These are phyloP conservation scores for Trichoderma guizhouense DNA, from an alignment of 2,329 filamentous ascomycete species.

Conservation along the genomic window DNA sequence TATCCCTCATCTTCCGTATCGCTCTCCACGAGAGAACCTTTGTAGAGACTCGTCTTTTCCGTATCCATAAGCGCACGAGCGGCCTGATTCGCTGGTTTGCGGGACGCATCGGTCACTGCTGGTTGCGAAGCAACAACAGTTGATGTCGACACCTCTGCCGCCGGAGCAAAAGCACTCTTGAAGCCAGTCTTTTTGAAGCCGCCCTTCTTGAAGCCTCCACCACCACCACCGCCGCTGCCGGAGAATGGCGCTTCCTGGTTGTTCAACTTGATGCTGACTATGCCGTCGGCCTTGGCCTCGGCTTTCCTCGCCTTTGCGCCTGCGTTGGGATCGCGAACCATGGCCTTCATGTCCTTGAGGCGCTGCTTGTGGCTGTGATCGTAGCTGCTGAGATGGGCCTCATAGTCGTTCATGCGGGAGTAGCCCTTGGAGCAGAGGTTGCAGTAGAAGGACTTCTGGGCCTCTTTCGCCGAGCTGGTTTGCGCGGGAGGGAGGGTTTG, in stretches of 20 bases:
- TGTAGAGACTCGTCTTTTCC: constrained; percentile 31
- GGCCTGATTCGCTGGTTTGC: constrained; percentile 19
- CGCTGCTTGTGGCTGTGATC: constrained; percentile 94
- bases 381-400: constrained; percentile 89
- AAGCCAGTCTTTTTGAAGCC: constrained; percentile 84
- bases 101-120: neutral
- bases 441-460: constrained; percentile 78
- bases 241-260: constrained; percentile 30
- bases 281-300: constrained; percentile 66
- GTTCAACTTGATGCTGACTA: constrained; percentile 65
- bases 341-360: constrained; percentile 82
- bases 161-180: constrained; percentile 68
- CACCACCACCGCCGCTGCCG: constrained; percentile 52
- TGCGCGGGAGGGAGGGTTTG: constrained; percentile 58
- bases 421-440: constrained; percentile 92
- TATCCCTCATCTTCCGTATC: constrained; percentile 70
- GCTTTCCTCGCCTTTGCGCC: constrained; percentile 63
- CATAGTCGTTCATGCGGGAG: constrained; percentile 91
- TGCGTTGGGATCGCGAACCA: constrained; percentile 68
- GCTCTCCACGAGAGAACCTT: constrained; percentile 44
- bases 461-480: constrained; percentile 66
- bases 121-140: neutral
- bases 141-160: constrained; percentile 38
- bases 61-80: constrained; percentile 30
- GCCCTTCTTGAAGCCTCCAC: constrained; percentile 74